Percentiles rank a stretch among this genome's conserved stretches.
These are phyloP conservation scores for Albizia julibrissin DNA, from an alignment of 306 rosid species.

Conservation along the genomic window DNA sequence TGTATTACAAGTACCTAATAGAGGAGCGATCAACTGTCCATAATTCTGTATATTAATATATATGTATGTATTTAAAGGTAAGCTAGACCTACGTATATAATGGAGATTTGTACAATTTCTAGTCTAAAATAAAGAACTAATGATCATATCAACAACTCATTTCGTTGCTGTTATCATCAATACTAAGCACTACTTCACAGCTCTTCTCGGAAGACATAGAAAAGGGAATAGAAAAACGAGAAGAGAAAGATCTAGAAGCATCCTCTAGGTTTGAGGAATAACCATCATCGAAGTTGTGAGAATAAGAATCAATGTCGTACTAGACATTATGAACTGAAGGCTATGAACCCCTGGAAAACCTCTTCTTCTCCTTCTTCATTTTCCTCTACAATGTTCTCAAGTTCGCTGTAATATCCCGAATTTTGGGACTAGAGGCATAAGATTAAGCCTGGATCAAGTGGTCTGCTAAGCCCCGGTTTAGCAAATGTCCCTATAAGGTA, in stretches of 20 bases:
- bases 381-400: constrained; percentile 58
- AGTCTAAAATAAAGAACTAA: background rate
- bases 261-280: constrained; percentile 48
- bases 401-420: too few species aligned
- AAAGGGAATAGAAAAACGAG: constrained; percentile 54
- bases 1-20: background rate
- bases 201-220: background rate
- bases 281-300: constrained; percentile 68
- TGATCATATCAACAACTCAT: background rate
- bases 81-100: background rate
- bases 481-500: too few species aligned
- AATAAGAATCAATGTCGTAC: constrained; percentile 56
- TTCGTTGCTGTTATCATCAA: background rate
- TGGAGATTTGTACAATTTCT: background rate
- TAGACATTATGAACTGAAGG: constrained; percentile 16
- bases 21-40: background rate
- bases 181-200: background rate
- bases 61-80: background rate
- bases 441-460: too few species aligned
- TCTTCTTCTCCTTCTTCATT: constrained; percentile 54
- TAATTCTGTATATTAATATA: background rate
- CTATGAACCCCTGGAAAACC: background rate
- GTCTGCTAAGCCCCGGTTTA: too few species aligned
- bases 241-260: constrained; percentile 62
- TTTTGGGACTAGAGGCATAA: too few species aligned